phyloP scores from a whole-genome alignment of 345 rosid species.

The Mallotus nudiflorus region DNA sequence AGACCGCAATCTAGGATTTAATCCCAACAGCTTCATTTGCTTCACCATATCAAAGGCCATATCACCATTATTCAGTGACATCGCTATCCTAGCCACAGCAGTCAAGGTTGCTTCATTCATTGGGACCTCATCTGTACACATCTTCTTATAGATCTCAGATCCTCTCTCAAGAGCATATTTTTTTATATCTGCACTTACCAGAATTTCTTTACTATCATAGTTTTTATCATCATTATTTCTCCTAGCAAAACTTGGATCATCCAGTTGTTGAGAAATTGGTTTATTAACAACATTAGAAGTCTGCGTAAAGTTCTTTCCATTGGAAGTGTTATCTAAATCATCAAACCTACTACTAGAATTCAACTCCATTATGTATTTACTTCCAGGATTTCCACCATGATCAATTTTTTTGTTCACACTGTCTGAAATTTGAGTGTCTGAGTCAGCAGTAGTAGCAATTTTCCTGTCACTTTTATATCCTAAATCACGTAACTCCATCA shows the following conservation, averaged over 20 bases:
- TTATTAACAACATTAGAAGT: slow-evolving; percentile 16
- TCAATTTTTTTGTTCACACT: slow-evolving; percentile 4
- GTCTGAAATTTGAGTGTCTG: slow-evolving; percentile 3
- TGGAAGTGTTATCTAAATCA: slow-evolving; percentile 11
- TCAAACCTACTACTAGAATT: slow-evolving; percentile 11
- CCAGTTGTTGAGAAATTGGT: slow-evolving; percentile 18
- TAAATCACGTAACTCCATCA: slow-evolving; percentile 10
- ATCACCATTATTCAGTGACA: slow-evolving; percentile 56
- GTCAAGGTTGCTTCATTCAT: slow-evolving; percentile 64
- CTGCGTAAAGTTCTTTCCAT: slow-evolving; percentile 15
- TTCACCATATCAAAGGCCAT: slow-evolving; percentile 74
- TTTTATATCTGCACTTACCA: slow-evolving; percentile 47
- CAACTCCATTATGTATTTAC: slow-evolving; percentile 13
- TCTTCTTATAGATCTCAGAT: slow-evolving; percentile 51
- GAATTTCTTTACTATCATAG: slow-evolving; percentile 27
- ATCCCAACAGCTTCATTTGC: slow-evolving; percentile 51
- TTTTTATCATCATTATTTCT: not conserved
- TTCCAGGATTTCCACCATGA: not conserved
- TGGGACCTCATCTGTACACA: slow-evolving; percentile 47
- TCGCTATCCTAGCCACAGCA: slow-evolving; percentile 67
- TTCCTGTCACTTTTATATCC: slow-evolving; percentile 4
- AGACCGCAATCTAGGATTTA: slow-evolving; percentile 61
- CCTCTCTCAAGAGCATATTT: slow-evolving; percentile 56
- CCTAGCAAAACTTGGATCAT: not conserved
- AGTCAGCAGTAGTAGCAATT: slow-evolving; percentile 11